A percentile compares a stretch with the other conserved stretches of the same genome.
Evolutionary conservation across 148 eudicot genomes (phyloP).

Genomic region (Chenopodium formosanum): DNA sequence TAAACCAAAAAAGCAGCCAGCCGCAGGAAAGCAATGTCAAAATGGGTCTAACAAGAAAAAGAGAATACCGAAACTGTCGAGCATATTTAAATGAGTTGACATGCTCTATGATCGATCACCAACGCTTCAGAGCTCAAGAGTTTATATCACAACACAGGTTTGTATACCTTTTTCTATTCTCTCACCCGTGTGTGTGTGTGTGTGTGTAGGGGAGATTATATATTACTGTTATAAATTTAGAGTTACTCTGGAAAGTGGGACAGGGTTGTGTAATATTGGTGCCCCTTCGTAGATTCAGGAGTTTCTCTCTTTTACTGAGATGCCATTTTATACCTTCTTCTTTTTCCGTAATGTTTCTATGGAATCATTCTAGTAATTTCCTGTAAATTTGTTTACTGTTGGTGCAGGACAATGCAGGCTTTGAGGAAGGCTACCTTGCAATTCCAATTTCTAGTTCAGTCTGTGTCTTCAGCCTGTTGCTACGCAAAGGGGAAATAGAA

Average conservation of each 20-base stretch:
- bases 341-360: background rate
- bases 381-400: background rate
- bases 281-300: background rate
- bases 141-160: slow-evolving; percentile 17
- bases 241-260: background rate
- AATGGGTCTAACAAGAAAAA: slow-evolving; percentile 6
- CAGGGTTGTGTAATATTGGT: background rate
- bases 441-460: background rate
- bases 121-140: background rate
- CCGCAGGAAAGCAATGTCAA: background rate
- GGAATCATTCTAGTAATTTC: background rate
- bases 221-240: background rate
- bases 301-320: background rate
- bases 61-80: slow-evolving; percentile 21
- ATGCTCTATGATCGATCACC: background rate
- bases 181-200: no score
- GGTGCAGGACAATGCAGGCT: slow-evolving; percentile 14
- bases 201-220: no score
- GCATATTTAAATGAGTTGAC: slow-evolving; percentile 27
- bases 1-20: slow-evolving; percentile 25
- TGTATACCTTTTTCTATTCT: background rate
- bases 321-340: background rate
- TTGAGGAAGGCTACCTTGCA: background rate
- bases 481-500: background rate
- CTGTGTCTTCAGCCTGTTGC: background rate